A percentile compares a stretch with the other conserved stretches of the same genome.
Evolutionary conservation across 78 protist genomes (phyloP).

Genomic region (Speleostelium caveatum): DNA sequence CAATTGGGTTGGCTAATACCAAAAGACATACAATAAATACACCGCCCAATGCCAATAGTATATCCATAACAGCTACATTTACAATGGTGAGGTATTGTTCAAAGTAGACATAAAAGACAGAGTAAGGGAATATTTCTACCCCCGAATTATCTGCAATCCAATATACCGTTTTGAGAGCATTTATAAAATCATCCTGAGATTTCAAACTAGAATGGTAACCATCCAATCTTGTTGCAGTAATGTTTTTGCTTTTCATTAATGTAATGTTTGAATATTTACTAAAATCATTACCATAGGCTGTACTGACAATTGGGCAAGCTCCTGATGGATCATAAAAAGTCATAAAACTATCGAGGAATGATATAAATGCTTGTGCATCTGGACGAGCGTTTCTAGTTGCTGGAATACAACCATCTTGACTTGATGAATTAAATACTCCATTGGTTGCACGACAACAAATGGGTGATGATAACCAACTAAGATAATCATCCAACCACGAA

Average conservation of each 20-base stretch:
- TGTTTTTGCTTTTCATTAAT: neutral
- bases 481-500: slow-evolving; percentile 72
- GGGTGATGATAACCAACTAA: neutral
- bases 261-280: neutral
- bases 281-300: neutral
- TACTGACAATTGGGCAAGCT: slow-evolving; percentile 23
- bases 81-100: slow-evolving; percentile 81
- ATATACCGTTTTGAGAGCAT: slow-evolving; percentile 60
- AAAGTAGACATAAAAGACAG: slow-evolving; percentile 83
- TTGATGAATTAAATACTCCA: neutral
- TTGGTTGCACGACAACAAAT: slow-evolving; percentile 32
- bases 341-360: slow-evolving; percentile 7
- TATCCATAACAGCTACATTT: slow-evolving; percentile 32
- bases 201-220: slow-evolving; percentile 62
- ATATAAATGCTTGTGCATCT: neutral
- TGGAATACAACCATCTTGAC: slow-evolving; percentile 8
- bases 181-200: slow-evolving; percentile 78
- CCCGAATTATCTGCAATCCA: slow-evolving; percentile 43
- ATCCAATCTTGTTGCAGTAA: slow-evolving; percentile 69
- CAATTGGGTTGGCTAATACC: slow-evolving; percentile 38
- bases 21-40: slow-evolving; percentile 72
- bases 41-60: slow-evolving; percentile 78
- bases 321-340: neutral
- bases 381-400: slow-evolving; percentile 1
- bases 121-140: slow-evolving; percentile 56